Conservation (phyloP, 2,329 filamentous ascomycete genomes). For the Phaeosphaeriaceae sp. region DNA sequence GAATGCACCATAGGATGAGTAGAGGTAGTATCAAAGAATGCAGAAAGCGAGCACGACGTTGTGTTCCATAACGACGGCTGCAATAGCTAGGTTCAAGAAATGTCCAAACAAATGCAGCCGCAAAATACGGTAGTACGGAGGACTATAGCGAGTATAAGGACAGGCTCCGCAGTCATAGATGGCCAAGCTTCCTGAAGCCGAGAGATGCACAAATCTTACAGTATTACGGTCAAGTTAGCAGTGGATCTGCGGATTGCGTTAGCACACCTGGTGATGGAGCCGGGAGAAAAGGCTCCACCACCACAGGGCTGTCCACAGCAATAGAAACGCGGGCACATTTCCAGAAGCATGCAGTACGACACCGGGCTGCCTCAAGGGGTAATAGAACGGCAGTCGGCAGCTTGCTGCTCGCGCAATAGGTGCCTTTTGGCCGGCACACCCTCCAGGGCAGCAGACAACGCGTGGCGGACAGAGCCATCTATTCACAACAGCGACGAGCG, state of each 20-base stretch:
- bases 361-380: slow-evolving; percentile 30
- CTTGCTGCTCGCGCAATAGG: slow-evolving; percentile 14
- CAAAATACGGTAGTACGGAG: slow-evolving; percentile 5
- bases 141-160: slow-evolving; percentile 28
- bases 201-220: slow-evolving; percentile 24
- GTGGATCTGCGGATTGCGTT: slow-evolving; percentile 29
- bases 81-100: slow-evolving; percentile 10
- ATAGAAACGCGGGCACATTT: slow-evolving; percentile 29
- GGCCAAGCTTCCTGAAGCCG: slow-evolving; percentile 13
- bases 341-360: slow-evolving; percentile 29
- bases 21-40: slow-evolving; percentile 16
- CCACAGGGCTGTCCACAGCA: slow-evolving; percentile 16
- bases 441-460: slow-evolving; percentile 12
- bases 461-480: slow-evolving; percentile 29
- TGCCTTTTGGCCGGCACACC: slow-evolving; percentile 35
- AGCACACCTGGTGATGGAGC: slow-evolving; percentile 22
- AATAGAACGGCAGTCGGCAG: slow-evolving; percentile 27
- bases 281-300: slow-evolving; percentile 19
- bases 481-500: slow-evolving; percentile 30
- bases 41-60: slow-evolving; percentile 9
- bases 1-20: slow-evolving; percentile 1
- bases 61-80: slow-evolving; percentile 27
- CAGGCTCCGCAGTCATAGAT: slow-evolving; percentile 24
- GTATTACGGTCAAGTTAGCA: slow-evolving; percentile 32
- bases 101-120: slow-evolving; percentile 2